Evolutionary conservation across 1,284 basidiomycete genomes (phyloP).

Genomic region (Pisolithus thermaeus): DNA sequence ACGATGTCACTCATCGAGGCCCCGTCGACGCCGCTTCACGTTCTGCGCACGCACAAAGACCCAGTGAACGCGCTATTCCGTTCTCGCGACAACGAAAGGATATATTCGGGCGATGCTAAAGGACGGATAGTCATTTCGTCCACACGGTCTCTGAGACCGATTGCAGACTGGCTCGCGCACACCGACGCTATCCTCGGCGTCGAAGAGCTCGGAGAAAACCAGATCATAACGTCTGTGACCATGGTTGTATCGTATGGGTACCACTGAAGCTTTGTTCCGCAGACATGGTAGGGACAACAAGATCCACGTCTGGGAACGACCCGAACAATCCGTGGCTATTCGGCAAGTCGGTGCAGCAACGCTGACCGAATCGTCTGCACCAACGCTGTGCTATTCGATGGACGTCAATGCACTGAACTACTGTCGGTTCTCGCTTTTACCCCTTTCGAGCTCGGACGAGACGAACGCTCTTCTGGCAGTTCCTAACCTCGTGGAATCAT

Average conservation of each 20-base stretch:
- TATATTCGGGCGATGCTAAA: constrained; percentile 77
- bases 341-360: constrained; percentile 53
- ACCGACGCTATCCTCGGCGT: constrained; percentile 69
- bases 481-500: constrained; percentile 84
- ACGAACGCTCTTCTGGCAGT: constrained; percentile 61
- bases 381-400: constrained; percentile 56
- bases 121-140: constrained; percentile 71
- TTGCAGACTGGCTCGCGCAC: constrained; percentile 76
- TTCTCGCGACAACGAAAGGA: constrained; percentile 63
- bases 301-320: constrained; percentile 61
- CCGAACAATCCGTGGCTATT: constrained; percentile 36
- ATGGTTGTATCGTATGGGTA: not conserved
- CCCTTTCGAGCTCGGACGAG: constrained; percentile 10
- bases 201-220: constrained; percentile 56
- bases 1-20: constrained; percentile 6
- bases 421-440: constrained; percentile 68
- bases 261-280: not conserved
- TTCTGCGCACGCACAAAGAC: constrained; percentile 67
- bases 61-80: constrained; percentile 54
- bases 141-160: constrained; percentile 62
- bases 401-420: constrained; percentile 89
- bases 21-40: constrained; percentile 58
- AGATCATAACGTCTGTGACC: constrained; percentile 63
- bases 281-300: constrained; percentile 88
- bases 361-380: constrained; percentile 42